Conservation (phyloP, 2,329 filamentous ascomycete genomes). For the Microsporum ferrugineum region DNA sequence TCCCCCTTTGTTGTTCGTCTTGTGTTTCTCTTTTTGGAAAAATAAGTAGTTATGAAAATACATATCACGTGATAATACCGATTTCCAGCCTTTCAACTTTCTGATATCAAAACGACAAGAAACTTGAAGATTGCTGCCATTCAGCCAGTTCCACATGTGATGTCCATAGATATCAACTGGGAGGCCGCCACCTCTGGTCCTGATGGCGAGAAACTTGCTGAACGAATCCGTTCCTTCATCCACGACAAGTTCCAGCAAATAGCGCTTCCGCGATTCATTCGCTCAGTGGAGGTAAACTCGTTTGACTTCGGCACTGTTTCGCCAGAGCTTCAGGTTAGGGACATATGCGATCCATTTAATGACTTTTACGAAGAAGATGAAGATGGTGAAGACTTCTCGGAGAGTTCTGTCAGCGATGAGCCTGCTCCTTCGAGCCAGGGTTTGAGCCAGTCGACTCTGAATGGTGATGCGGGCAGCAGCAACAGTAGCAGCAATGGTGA, state of each 20-base stretch:
- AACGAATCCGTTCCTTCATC: conserved; percentile 81
- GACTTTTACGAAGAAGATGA: conserved; percentile 85
- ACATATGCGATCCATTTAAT: conserved; percentile 86
- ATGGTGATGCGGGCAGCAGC: not conserved
- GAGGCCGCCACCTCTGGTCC: conserved; percentile 78
- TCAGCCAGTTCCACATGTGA: conserved; percentile 34
- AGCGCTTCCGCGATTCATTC: conserved; percentile 85
- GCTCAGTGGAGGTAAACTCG: conserved; percentile 84
- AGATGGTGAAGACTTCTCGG: conserved; percentile 39
- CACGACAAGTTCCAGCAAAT: conserved; percentile 93
- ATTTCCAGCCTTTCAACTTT: not conserved
- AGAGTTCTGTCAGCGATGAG: conserved; percentile 23
- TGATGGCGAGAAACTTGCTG: conserved; percentile 73
- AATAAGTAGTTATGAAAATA: not conserved
- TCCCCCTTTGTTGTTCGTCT: not conserved
- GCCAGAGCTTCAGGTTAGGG: conserved; percentile 83
- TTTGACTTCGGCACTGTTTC: conserved; percentile 82
- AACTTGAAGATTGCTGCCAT: not conserved
- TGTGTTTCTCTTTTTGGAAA: not conserved
- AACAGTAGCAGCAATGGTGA: not conserved
- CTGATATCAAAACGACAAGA: not conserved
- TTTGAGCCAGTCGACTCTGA: not conserved
- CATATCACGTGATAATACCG: not conserved
- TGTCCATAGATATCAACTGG: conserved; percentile 99
- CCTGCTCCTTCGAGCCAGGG: conserved; percentile 3